Percentiles rank a stretch among this genome's conserved stretches.
Conservation (phyloP, 2,329 filamentous ascomycete species). For the Beauveria sp. region DNA sequence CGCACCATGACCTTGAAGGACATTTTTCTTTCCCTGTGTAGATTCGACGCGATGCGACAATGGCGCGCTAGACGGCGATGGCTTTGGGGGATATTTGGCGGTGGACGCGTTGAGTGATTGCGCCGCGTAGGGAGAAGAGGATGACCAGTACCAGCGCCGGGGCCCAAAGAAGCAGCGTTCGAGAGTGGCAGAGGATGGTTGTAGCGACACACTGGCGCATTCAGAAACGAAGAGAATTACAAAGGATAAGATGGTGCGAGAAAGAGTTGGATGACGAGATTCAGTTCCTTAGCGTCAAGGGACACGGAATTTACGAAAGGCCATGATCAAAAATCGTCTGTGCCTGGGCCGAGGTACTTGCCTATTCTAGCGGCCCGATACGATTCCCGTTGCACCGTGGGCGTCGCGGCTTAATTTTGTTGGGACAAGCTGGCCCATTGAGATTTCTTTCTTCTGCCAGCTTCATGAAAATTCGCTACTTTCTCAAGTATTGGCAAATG, state of each 20-base stretch:
- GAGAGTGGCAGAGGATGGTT: constrained; percentile 32
- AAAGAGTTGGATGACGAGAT: neutral
- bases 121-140: constrained; percentile 5
- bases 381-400: neutral
- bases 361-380: neutral
- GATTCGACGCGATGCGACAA: constrained; percentile 15
- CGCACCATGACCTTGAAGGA: constrained; percentile 28
- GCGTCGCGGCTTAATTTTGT: neutral
- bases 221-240: neutral
- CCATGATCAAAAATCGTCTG: neutral
- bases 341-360: constrained; percentile 8
- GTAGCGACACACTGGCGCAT: constrained; percentile 26
- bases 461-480: too few species aligned
- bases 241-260: neutral
- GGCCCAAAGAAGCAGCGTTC: constrained; percentile 34
- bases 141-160: constrained; percentile 24
- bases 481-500: too few species aligned
- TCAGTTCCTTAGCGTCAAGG: neutral
- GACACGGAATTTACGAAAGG: neutral
- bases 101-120: constrained; percentile 8
- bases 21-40: constrained; percentile 13
- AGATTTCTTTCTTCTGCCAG: neutral
- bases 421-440: neutral
- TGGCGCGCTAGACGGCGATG: neutral
- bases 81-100: neutral